Evolutionary conservation across 345 rosid species (phyloP).

Genomic region (Murraya paniculata): DNA sequence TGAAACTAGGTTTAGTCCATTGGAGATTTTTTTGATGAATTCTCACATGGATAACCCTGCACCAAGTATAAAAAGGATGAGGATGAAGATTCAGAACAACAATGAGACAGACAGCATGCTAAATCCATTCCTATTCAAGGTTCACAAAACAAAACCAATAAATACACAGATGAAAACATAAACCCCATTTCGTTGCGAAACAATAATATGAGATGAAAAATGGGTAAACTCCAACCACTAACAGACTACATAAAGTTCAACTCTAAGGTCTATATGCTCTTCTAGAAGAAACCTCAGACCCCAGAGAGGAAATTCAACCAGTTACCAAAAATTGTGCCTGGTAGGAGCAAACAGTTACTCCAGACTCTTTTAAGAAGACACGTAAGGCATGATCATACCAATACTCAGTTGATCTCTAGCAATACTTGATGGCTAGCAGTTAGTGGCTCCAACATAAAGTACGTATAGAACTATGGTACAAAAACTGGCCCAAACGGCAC

Average conservation of each 20-base stretch:
- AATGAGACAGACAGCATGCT: neutral
- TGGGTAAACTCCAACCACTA: neutral
- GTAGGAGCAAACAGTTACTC: neutral
- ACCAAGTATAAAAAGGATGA: neutral
- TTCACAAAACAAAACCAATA: neutral
- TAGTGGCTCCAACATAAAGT: neutral
- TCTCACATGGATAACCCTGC: neutral
- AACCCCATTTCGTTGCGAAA: neutral
- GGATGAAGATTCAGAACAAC: neutral
- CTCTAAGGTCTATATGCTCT: neutral
- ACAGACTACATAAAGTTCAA: neutral
- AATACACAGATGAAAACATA: neutral
- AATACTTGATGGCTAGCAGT: neutral
- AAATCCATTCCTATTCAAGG: neutral
- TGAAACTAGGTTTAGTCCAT: slow-evolving; percentile 6
- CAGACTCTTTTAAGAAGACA: neutral
- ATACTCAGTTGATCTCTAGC: neutral
- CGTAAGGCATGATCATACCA: neutral
- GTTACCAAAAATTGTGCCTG: neutral
- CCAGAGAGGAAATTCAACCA: neutral
- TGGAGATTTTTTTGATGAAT: neutral
- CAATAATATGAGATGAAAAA: neutral
- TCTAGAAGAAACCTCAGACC: neutral
- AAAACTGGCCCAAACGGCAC: neutral
- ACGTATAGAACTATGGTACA: neutral